Evolutionary conservation across 768 basidiomycete genomes (phyloP), one percentile per base, ranked within the genome.

Genomic region (Hortiboletus campestris): DNA sequence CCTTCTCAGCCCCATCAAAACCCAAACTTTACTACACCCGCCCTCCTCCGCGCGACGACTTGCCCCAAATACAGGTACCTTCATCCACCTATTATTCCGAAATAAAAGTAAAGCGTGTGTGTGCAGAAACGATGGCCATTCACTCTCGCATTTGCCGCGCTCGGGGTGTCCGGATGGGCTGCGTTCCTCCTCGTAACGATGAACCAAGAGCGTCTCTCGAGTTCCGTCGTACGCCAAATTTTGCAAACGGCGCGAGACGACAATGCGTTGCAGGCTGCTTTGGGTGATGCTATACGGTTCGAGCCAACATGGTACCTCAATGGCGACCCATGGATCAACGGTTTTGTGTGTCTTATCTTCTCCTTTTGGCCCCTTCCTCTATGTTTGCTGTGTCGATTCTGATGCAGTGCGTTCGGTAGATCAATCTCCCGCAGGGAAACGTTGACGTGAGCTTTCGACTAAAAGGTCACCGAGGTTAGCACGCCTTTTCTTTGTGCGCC

Each of bases 391-490:
- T 8, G 14, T 22, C 1, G 6, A 25, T 35, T 25, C 45, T 32
- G 36, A 53, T 53, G 6, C 4, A 36, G 41, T n/a, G 28, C 34
- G 13, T 44, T 14, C 0, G 32, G 29, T 51, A 91, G 89, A 83
- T 90, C 41, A 85, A 84, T 52, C 82, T 88, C 60, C 72, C 88
- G 41, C 84, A 86, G 66, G 89, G 89, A 8, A 86, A 86, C 56
- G 84, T 91, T 19, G 89, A 91, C 62, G 75, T 92, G 48, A 86
- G 85, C 64, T 88, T 89, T 70, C 80, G 88, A 53, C 72, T 92
- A 35, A 86, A 83, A 62, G 89, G 89, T 3, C 83, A 87, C 41
- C 83, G 78, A 75, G 82, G 89, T 84, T 22, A 43, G 76, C 66
- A 7, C 41, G 7, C 1, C 38, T 38, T 38, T 44, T 16, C n/a